phyloP scores from a whole-genome alignment of 441 rosid species.

The Omphalea diandra region DNA sequence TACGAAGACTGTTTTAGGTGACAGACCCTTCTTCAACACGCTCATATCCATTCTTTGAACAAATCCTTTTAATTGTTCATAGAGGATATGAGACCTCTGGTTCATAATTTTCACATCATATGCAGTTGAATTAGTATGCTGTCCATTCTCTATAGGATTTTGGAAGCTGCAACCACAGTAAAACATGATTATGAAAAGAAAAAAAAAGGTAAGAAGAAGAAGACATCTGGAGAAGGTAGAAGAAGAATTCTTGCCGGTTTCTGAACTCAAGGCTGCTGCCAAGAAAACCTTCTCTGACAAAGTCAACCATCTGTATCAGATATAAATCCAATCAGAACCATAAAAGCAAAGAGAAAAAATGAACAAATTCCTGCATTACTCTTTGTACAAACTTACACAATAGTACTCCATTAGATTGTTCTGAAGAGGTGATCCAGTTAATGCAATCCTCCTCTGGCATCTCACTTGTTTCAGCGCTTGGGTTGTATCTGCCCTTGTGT shows the following conservation, averaged over 20 bases:
- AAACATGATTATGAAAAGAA: slow-evolving; percentile 20
- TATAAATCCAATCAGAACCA: slow-evolving; percentile 25
- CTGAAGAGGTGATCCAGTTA: slow-evolving; percentile 99
- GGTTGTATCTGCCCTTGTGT: slow-evolving; percentile 96
- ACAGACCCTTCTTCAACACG: slow-evolving; percentile 94
- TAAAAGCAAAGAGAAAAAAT: slow-evolving; percentile 7
- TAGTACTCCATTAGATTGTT: slow-evolving; percentile 99
- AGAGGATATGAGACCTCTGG: slow-evolving; percentile 98
- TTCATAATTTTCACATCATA: slow-evolving; percentile 99
- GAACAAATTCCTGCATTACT: slow-evolving; percentile 20
- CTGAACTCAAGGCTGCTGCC: slow-evolving; percentile 99
- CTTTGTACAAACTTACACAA: slow-evolving; percentile 63
- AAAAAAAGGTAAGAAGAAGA: slow-evolving; percentile 22
- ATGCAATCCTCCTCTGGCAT: slow-evolving; percentile 99
- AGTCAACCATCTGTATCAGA: slow-evolving; percentile 96
- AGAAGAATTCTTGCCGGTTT: slow-evolving; percentile 71
- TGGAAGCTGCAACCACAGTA: slow-evolving; percentile 70
- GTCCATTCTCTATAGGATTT: slow-evolving; percentile 98
- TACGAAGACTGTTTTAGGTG: slow-evolving; percentile 98
- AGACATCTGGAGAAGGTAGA: slow-evolving; percentile 24
- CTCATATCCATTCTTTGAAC: slow-evolving; percentile 99
- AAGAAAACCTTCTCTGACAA: slow-evolving; percentile 99
- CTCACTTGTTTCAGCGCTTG: slow-evolving; percentile 94
- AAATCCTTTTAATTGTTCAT: slow-evolving; percentile 96
- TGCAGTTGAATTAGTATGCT: slow-evolving; percentile 94